These are phyloP conservation scores for Phytopythium helicoides DNA, from an alignment of 352 stramenopile genomes.

Conservation along the genomic window DNA sequence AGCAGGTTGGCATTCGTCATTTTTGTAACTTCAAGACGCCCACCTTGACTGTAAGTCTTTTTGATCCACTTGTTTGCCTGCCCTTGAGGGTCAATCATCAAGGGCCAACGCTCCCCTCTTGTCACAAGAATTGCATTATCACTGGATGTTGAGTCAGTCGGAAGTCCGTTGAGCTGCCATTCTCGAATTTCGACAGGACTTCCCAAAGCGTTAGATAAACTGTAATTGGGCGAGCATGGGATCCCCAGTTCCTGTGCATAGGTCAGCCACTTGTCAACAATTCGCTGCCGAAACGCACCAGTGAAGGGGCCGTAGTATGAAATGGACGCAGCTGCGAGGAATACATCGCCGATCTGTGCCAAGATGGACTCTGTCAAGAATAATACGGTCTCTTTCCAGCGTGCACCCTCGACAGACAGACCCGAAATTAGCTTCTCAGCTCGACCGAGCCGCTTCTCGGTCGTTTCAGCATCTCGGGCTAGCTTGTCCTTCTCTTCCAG, in stretches of 20 bases:
- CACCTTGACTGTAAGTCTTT: constrained; percentile 62
- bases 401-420: constrained; percentile 87
- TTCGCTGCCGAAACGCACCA: constrained; percentile 74
- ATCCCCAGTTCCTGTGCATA: constrained; percentile 64
- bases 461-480: constrained; percentile 81
- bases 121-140: constrained; percentile 93
- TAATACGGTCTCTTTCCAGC: constrained; percentile 91
- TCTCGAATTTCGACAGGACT: constrained; percentile 91
- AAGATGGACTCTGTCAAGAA: constrained; percentile 75
- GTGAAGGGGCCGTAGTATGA: constrained; percentile 95
- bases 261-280: constrained; percentile 73
- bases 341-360: constrained; percentile 90
- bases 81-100: constrained; percentile 94
- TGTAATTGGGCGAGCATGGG: constrained; percentile 73
- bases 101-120: constrained; percentile 87
- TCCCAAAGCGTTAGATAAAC: constrained; percentile 73
- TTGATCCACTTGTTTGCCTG: constrained; percentile 96
- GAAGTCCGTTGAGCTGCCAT: constrained; percentile 92
- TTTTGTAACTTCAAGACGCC: constrained; percentile 78
- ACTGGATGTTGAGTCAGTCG: constrained; percentile 90
- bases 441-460: constrained; percentile 85
- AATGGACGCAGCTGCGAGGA: constrained; percentile 90
- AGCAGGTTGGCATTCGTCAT: constrained; percentile 92
- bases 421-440: constrained; percentile 92
- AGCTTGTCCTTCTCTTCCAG: constrained; percentile 91